Base-by-base conservation (phyloP, 345 rosid genomes). In the Moricandia moricandioides region DNA sequence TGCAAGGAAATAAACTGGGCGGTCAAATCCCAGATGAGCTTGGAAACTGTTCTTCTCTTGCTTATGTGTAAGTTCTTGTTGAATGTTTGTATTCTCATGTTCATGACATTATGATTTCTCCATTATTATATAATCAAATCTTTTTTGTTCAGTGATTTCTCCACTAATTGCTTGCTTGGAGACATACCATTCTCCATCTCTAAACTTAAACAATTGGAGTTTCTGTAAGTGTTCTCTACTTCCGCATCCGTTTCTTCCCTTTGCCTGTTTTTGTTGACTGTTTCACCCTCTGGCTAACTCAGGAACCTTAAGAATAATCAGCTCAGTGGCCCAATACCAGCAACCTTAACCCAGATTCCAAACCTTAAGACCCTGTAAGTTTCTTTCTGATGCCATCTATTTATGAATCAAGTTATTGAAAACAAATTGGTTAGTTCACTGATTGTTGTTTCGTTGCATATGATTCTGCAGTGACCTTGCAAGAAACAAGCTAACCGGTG, bases 11-110 rank as follows among this genome's bases (percentile, higher is more conserved):
- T 71, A 82, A 87, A 47, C 31, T 92, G 33, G 81, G 84, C 0
- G 99, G 98, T 24, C 99, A 92, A 79, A 89, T 96, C 31, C 98
- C 99, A 0, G 98, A 89, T 69, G 99, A 92, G 85, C 85, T 91
- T 60, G 99, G 99, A 51, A 86, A 92, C 78, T 96, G 98, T 75
- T 86, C 75, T 62, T 74, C 85, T 37, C 94, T 96, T 35, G 70
- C 62, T 37, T 78, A 87, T 67, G 65, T 92, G 99, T 96, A 85
- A 76, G 56, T 18, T 37, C 7, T 18, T 33, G 13, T 47, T 13
- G 4, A 17, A 9, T 52, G 21, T 33, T 64, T 57, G 31, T 56
- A 1, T 10, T 1, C 33, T 1, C 2, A 55, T 13, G 51, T 30
- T 5, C 1, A 1, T 56, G 30, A 21, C 4, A 10, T 8, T 9